These are phyloP conservation scores for Fusarium subglutinans DNA, from an alignment of 2,329 filamentous ascomycete genomes.

Conservation along the genomic window DNA sequence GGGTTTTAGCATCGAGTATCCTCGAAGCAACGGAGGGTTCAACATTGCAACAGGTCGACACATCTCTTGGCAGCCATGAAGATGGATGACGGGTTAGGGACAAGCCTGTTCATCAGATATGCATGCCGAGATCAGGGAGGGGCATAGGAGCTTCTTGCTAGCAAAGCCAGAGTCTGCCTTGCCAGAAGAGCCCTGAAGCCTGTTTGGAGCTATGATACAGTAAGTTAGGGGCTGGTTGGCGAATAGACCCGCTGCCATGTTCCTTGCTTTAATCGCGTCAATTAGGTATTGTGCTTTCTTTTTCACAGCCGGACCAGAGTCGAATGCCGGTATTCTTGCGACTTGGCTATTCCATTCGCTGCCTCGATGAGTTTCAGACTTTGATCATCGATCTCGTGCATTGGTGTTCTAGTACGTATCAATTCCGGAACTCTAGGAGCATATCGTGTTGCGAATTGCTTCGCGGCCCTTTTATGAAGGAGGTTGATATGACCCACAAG, in stretches of 20 bases:
- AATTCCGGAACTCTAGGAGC: not conserved
- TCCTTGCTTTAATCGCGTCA: slow-evolving; percentile 1
- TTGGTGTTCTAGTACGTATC: slow-evolving; percentile 3
- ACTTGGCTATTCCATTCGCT: not conserved
- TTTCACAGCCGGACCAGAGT: not conserved
- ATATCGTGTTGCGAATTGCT: slow-evolving; percentile 27
- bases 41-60: slow-evolving; percentile 5
- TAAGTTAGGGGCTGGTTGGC: not conserved
- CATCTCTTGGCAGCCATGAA: slow-evolving; percentile 17
- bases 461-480: slow-evolving; percentile 35
- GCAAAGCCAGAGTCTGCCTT: slow-evolving; percentile 14
- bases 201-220: slow-evolving; percentile 8
- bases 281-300: not conserved
- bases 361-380: not conserved
- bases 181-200: slow-evolving; percentile 1
- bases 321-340: not conserved
- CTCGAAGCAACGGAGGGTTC: not conserved
- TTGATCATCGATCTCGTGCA: slow-evolving; percentile 9
- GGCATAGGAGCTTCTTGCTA: not conserved
- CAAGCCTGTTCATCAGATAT: not conserved
- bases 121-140: not conserved
- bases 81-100: not conserved
- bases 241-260: slow-evolving; percentile 16
- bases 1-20: not conserved
- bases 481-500: slow-evolving; percentile 27